phyloP scores from a whole-genome alignment of 495 filamentous ascomycete genomes.

The Aspergillus steynii region DNA sequence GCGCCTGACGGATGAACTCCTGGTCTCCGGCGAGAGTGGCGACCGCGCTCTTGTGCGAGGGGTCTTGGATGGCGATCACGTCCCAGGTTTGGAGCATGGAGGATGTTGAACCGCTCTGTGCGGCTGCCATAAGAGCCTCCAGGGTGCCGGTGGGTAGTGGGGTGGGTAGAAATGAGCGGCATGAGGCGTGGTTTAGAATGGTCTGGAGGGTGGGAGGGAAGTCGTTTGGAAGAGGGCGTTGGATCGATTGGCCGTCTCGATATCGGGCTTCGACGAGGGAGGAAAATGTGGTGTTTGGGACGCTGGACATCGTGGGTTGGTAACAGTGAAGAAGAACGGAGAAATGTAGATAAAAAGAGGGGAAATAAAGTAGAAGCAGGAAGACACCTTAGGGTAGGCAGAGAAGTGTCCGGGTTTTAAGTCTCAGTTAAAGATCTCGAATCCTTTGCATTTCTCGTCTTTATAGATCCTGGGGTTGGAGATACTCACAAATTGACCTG shows the following conservation, averaged over 20 bases:
- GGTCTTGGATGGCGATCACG: constrained; percentile 11
- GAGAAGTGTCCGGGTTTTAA: too few species aligned
- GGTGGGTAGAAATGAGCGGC: constrained; percentile 3
- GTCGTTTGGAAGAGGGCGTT: background rate
- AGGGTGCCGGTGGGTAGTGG: constrained; percentile 5
- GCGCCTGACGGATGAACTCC: constrained; percentile 5
- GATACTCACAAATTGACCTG: too few species aligned
- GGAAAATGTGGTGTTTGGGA: background rate
- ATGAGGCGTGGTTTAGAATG: constrained; percentile 1
- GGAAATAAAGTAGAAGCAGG: too few species aligned
- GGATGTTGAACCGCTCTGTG: constrained; percentile 7
- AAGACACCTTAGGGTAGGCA: too few species aligned
- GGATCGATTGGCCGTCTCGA: constrained; percentile 3
- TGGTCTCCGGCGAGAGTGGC: constrained; percentile 5
- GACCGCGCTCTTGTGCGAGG: constrained; percentile 3
- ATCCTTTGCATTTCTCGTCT: too few species aligned
- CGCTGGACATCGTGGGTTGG: background rate
- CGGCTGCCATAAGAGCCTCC: constrained; percentile 2
- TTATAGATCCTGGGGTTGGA: too few species aligned
- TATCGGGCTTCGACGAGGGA: constrained; percentile 2
- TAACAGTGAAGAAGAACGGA: too few species aligned
- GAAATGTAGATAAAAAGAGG: too few species aligned
- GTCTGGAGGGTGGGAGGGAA: background rate
- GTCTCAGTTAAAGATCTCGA: too few species aligned
- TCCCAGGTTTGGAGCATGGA: constrained; percentile 11